Evolutionary conservation across 495 filamentous ascomycete species (phyloP), one percentile per base, ranked within the genome.

Genomic region (Aspergillus mulundensis): DNA sequence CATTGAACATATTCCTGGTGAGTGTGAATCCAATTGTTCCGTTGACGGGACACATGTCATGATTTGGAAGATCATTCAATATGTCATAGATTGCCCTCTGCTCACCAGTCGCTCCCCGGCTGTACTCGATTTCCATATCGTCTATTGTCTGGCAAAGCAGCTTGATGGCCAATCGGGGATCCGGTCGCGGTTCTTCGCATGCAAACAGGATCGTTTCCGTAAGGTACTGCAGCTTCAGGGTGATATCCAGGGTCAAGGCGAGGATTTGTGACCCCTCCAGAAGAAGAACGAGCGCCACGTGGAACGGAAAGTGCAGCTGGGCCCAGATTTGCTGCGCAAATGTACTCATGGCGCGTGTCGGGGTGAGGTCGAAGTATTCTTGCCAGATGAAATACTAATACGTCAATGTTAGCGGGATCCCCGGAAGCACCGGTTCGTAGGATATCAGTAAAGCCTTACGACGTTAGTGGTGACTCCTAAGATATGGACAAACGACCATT

Each of bases 301-400:
- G 86, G 60, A 89, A 84, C 10, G 85, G 86, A 63, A 87, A 86
- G 70, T 90, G 87, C 1, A 86, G 66, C 56, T 84, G 74, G 4
- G 81, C 75, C 87, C 87, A 89, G 19, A 81, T 65, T 57, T 85
- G 81, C 56, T 85, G 82, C 21, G 70, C 74, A 54, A 84, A 70
- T 30, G 76, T 81, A 28, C 82, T 81, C 53, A 73, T 62, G 39
- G 49, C 53, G n/a, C 53, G 53, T 41, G 65, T 61, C 40, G 71
- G 68, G 16, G 69, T 66, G n/a, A 74, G 76, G 65, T 90, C 86
- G 55, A 86, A 88, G 68, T 91, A 89, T 50, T 85, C 76, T 71
- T 87, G 84, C 75, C 81, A 89, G 28, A 86, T 65, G 54, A 89
- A 75, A 67, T 88, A 88, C 81, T 83, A 38, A 57, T 58, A 60